These are phyloP conservation scores for Candida broadrunensis DNA, from an alignment of 805 yeast genomes.

Conservation along the genomic window DNA sequence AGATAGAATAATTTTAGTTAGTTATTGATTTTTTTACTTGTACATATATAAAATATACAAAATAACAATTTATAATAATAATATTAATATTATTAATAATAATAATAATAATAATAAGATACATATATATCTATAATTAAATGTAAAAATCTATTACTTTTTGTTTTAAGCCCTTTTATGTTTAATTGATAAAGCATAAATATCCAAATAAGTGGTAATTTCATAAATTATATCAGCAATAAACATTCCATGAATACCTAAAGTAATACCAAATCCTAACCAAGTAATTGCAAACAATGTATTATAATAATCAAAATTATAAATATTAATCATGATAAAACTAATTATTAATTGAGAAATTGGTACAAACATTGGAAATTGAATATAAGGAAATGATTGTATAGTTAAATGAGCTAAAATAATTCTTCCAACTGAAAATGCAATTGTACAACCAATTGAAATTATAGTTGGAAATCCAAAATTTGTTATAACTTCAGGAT, in stretches of 20 bases:
- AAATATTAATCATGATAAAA: constrained; percentile 30
- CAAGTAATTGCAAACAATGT: constrained; percentile 55
- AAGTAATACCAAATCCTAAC: constrained; percentile 64
- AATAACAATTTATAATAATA: too few relatives aligned
- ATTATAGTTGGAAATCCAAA: constrained; percentile 56
- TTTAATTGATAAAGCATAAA: constrained; percentile 80
- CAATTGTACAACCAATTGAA: constrained; percentile 72
- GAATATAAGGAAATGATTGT: constrained; percentile 71
- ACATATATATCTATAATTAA: too few relatives aligned
- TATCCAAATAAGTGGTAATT: constrained; percentile 77
- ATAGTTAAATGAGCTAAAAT: constrained; percentile 82
- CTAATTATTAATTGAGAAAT: constrained; percentile 41
- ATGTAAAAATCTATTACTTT: not conserved
- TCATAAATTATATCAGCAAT: constrained; percentile 76
- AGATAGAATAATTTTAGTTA: constrained; percentile 9
- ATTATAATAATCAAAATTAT: constrained; percentile 34
- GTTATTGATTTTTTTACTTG: not conserved
- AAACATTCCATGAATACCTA: constrained; percentile 68
- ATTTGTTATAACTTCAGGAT: constrained; percentile 48
- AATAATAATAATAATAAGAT: too few relatives aligned
- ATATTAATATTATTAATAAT: too few relatives aligned
- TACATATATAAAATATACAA: not conserved
- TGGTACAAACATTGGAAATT: constrained; percentile 71
- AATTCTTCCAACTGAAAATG: constrained; percentile 87
- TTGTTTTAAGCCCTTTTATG: constrained; percentile 52